phyloP scores from a whole-genome alignment of 768 basidiomycete genomes.

The Rhodotorula babjevae region DNA sequence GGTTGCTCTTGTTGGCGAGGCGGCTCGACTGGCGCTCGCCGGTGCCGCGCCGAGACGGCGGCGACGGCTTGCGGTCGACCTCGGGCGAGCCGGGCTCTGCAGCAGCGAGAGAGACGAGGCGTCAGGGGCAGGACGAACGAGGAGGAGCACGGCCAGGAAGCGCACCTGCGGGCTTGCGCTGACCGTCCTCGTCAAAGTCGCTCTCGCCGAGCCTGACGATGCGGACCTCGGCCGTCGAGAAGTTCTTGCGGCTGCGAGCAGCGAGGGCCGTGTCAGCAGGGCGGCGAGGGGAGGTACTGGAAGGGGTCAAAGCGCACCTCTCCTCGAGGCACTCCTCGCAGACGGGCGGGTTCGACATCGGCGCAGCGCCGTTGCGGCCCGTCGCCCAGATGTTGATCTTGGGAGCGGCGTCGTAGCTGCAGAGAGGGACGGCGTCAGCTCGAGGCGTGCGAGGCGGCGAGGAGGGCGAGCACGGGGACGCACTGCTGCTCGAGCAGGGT shows the following conservation, averaged over 20 bases:
- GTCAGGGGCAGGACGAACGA: not conserved
- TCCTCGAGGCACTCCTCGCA: constrained; percentile 61
- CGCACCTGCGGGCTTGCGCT: constrained; percentile 12
- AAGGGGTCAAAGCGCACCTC: constrained; percentile 50
- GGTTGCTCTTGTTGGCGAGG: constrained; percentile 55
- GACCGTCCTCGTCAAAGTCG: constrained; percentile 22
- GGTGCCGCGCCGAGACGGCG: not conserved
- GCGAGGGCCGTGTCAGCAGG: not conserved
- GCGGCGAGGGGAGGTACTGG: accelerated
- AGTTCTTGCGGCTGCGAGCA: constrained; percentile 18
- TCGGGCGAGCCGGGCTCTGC: not conserved
- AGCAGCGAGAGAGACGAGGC: too few relatives aligned
- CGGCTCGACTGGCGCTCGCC: constrained; percentile 55
- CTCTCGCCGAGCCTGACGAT: constrained; percentile 4
- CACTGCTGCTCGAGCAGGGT: constrained; percentile 58
- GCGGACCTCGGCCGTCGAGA: constrained; percentile 10
- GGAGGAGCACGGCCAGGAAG: too few relatives aligned
- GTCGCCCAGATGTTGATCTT: constrained; percentile 19
- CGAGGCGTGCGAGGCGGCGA: not conserved
- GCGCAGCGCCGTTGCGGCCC: not conserved
- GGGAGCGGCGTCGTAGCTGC: constrained; percentile 25
- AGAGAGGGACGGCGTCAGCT: not conserved
- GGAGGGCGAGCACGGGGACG: not conserved
- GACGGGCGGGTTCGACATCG: constrained; percentile 47
- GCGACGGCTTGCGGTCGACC: not conserved